Conservation (phyloP, 1,284 basidiomycete species). For the Hemileia vastatrix region DNA sequence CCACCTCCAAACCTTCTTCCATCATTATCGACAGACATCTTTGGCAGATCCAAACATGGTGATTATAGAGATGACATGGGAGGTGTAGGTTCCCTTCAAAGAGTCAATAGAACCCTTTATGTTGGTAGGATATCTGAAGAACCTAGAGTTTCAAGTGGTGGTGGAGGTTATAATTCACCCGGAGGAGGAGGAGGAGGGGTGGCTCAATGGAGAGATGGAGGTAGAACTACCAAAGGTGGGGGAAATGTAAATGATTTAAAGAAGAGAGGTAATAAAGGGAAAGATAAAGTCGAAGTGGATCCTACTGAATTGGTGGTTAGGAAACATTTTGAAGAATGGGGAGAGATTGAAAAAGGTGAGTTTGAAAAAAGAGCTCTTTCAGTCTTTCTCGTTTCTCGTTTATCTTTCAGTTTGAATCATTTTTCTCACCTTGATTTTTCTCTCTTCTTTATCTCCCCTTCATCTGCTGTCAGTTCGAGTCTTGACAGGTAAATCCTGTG, state of each 20-base stretch:
- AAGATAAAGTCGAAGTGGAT: too few species aligned
- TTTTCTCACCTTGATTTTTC: too few species aligned
- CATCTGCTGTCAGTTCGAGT: neutral
- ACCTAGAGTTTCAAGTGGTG: too few species aligned
- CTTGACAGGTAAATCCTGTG: slow-evolving; percentile 41
- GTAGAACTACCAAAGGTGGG: too few species aligned
- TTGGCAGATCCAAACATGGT: slow-evolving; percentile 90
- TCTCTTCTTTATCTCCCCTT: neutral
- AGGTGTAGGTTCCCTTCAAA: too few species aligned
- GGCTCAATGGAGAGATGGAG: too few species aligned
- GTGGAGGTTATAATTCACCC: slow-evolving; percentile 88
- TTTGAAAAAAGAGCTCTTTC: slow-evolving; percentile 29
- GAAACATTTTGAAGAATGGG: slow-evolving; percentile 92
- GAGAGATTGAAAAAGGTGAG: slow-evolving; percentile 82
- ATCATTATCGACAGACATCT: slow-evolving; percentile 89
- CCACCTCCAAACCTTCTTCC: slow-evolving; percentile 57
- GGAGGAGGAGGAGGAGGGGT: slow-evolving; percentile 88
- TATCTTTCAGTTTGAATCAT: slow-evolving; percentile 4
- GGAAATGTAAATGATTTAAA: too few species aligned
- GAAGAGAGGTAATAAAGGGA: slow-evolving; percentile 85
- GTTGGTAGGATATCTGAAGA: too few species aligned
- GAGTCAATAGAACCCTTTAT: too few species aligned
- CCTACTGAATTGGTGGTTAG: slow-evolving; percentile 77
- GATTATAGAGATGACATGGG: slow-evolving; percentile 99
- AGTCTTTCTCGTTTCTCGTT: neutral